A percentile compares a stretch with the other conserved stretches of the same genome.
Conservation (phyloP, 257 asterid genomes). For the Solanum chmielewskii region DNA sequence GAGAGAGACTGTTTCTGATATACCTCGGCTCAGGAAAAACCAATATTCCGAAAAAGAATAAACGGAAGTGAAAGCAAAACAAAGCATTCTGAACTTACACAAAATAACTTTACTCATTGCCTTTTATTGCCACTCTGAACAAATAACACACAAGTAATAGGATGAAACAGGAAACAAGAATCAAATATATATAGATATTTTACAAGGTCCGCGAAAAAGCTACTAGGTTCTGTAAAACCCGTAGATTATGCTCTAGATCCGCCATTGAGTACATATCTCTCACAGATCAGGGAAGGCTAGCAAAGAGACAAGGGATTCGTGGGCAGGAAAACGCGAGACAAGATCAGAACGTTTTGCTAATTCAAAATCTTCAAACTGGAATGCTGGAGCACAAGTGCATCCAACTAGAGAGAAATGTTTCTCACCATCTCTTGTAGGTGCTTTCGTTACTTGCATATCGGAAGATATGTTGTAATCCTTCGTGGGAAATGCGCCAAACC, state of each 20-base stretch:
- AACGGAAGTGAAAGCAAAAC: background rate
- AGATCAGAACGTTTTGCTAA: constrained; percentile 63
- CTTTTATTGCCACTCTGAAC: background rate
- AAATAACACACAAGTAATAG: background rate
- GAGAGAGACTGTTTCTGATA: background rate
- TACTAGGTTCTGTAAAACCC: background rate
- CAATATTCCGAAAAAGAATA: background rate
- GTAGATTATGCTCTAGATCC: background rate
- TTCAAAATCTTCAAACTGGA: constrained; percentile 92
- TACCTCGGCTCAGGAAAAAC: background rate
- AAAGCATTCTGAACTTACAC: background rate
- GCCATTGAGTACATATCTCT: background rate
- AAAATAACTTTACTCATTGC: background rate
- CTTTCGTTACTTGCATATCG: constrained; percentile 23
- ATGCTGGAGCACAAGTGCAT: constrained; percentile 94
- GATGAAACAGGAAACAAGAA: background rate
- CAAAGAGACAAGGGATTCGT: constrained; percentile 45
- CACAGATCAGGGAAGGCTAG: constrained; percentile 36
- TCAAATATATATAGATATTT: background rate
- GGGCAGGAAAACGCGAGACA: constrained; percentile 40
- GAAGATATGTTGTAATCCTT: constrained; percentile 39
- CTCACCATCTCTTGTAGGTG: constrained; percentile 45
- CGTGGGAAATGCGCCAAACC: constrained; percentile 89
- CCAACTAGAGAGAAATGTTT: constrained; percentile 75
- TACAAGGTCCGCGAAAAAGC: background rate